Evolutionary conservation across 352 stramenopile species (phyloP).

Genomic region (Phytophthora nicotianae): DNA sequence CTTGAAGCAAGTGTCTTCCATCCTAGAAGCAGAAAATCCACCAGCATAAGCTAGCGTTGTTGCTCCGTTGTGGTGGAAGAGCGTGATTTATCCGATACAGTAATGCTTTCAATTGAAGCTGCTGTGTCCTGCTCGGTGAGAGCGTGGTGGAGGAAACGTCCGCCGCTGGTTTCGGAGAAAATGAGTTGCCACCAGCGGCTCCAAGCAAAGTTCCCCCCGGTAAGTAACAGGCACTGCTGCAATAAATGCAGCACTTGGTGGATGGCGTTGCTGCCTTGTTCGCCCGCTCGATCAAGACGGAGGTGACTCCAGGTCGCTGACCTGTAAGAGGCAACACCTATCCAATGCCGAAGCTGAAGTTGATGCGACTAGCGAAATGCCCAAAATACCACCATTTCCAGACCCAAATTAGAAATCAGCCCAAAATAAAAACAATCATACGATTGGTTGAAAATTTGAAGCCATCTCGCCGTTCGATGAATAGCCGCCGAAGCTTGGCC

Average conservation of each 20-base stretch:
- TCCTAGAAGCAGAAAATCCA: constrained; percentile 16
- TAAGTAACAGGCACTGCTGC: constrained; percentile 14
- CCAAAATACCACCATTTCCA: not conserved
- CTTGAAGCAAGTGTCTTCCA: not conserved
- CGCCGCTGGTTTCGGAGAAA: constrained; percentile 27
- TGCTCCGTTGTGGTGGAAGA: not conserved
- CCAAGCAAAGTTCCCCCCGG: not conserved
- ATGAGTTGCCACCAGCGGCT: constrained; percentile 13
- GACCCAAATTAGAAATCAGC: not conserved
- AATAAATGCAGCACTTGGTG: constrained; percentile 10
- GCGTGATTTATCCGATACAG: constrained; percentile 10
- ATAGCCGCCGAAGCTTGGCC: not conserved
- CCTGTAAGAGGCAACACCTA: not conserved
- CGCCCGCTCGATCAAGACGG: constrained; percentile 1
- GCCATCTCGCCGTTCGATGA: constrained; percentile 2
- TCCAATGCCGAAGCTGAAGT: constrained; percentile 11
- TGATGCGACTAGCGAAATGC: constrained; percentile 4
- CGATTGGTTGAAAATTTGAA: constrained; percentile 4
- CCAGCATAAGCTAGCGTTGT: not conserved
- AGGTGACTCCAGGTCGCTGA: not conserved
- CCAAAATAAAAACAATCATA: not conserved
- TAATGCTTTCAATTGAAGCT: not conserved
- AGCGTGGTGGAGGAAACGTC: constrained; percentile 6
- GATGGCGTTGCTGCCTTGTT: constrained; percentile 8
- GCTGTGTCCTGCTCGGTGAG: not conserved